phyloP scores from a whole-genome alignment of 2,329 filamentous ascomycete genomes.

The Arthrobotrys megalospora region DNA sequence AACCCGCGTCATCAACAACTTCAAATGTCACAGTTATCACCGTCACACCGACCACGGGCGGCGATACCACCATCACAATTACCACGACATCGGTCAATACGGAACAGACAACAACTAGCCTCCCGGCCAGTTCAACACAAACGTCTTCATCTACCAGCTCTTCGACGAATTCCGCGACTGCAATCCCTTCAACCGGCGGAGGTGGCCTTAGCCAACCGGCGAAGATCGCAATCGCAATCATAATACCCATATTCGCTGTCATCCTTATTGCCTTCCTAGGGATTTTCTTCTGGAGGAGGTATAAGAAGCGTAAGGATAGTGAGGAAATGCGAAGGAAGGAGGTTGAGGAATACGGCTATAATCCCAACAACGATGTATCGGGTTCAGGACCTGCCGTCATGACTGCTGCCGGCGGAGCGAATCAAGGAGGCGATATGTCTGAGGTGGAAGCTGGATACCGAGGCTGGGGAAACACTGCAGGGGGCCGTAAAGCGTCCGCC shows the following conservation, averaged over 20 bases:
- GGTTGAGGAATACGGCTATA: conserved; percentile 96
- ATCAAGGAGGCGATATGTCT: conserved; percentile 79
- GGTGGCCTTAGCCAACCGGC: conserved; percentile 74
- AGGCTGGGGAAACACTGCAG: conserved; percentile 89
- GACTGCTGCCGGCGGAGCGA: conserved; percentile 68
- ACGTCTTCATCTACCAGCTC: conserved; percentile 64
- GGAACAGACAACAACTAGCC: conserved; percentile 60
- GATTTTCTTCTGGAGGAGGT: conserved; percentile 88
- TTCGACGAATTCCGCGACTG: conserved; percentile 58
- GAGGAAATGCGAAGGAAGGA: conserved; percentile 94
- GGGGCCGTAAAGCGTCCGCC: conserved; percentile 81
- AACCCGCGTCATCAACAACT: conserved; percentile 38
- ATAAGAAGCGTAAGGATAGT: conserved; percentile 85
- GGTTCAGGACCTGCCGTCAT: conserved; percentile 68
- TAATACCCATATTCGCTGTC: conserved; percentile 91
- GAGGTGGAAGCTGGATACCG: conserved; percentile 88
- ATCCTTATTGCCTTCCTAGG: conserved; percentile 82
- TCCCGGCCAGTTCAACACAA: conserved; percentile 56
- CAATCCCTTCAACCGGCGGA: conserved; percentile 63
- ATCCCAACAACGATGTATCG: conserved; percentile 90
- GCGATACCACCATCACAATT: conserved; percentile 63
- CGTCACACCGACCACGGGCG: conserved; percentile 54
- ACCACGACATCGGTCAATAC: conserved; percentile 64
- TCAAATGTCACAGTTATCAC: conserved; percentile 52
- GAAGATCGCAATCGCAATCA: conserved; percentile 91